A percentile compares a stretch with the other conserved stretches of the same genome.
Conservation (phyloP, 768 basidiomycete species). For the Tylopilus felleus region DNA sequence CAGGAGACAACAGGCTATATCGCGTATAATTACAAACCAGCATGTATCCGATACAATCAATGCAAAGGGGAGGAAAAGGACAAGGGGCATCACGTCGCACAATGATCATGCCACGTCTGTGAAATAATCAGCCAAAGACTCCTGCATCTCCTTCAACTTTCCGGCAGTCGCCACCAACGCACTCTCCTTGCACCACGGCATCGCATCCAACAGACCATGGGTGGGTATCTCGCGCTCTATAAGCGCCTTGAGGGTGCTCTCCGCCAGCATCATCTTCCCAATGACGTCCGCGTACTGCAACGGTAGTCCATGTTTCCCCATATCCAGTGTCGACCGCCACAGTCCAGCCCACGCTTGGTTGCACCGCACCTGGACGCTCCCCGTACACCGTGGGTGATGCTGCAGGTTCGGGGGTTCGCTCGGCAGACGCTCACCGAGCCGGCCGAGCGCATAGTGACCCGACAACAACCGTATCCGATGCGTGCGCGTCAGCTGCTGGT, state of each 20-base stretch:
- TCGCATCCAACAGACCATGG: conserved; percentile 39
- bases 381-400: conserved; percentile 42
- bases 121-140: conserved; percentile 45
- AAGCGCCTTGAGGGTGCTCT: conserved; percentile 45
- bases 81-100: not conserved
- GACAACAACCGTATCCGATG: conserved; percentile 52
- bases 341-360: conserved; percentile 42
- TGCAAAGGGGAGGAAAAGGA: not conserved
- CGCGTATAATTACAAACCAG: conserved; percentile 7
- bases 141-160: conserved; percentile 46
- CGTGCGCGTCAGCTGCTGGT: conserved; percentile 42
- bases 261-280: conserved; percentile 45
- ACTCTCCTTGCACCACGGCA: conserved; percentile 44
- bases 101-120: conserved; percentile 38
- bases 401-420: conserved; percentile 39
- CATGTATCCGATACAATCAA: conserved; percentile 8
- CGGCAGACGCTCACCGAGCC: conserved; percentile 44
- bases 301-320: conserved; percentile 37
- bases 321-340: conserved; percentile 44
- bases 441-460: conserved; percentile 48
- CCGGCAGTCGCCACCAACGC: conserved; percentile 40
- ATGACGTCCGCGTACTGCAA: conserved; percentile 44
- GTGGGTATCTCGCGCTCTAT: conserved; percentile 41
- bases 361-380: conserved; percentile 39
- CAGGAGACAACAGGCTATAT: not conserved